These are phyloP conservation scores for Camelina hispida DNA, from an alignment of 345 rosid species.

Conservation along the genomic window DNA sequence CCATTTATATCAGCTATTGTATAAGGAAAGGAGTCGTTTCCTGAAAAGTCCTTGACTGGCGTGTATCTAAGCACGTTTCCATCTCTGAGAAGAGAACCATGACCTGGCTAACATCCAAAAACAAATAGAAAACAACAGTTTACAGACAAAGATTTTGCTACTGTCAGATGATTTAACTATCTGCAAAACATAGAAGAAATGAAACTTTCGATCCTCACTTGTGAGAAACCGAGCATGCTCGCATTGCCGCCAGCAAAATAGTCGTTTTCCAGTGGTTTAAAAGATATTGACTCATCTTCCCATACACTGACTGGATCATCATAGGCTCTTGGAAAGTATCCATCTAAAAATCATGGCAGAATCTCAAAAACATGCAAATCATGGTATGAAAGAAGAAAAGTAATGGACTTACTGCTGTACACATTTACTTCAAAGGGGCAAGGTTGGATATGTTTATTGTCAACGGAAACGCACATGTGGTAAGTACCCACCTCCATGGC, in stretches of 20 bases:
- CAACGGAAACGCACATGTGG: constrained; percentile 61
- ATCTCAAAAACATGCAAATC: constrained; percentile 8
- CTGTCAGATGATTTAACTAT: background rate
- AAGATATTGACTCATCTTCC: constrained; percentile 91
- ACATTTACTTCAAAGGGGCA: constrained; percentile 67
- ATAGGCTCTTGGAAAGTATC: constrained; percentile 83
- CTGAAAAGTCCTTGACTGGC: constrained; percentile 69
- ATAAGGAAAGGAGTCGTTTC: constrained; percentile 74
- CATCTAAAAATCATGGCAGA: constrained; percentile 56
- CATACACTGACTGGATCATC: constrained; percentile 65
- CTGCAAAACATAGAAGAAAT: constrained; percentile 13
- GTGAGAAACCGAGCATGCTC: constrained; percentile 63
- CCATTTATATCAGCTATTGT: constrained; percentile 70
- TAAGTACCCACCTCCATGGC: constrained; percentile 77
- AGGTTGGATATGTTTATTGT: constrained; percentile 51
- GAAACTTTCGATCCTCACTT: constrained; percentile 51
- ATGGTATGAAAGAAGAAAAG: constrained; percentile 14
- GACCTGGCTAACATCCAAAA: constrained; percentile 56
- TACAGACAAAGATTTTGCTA: background rate
- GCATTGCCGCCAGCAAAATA: constrained; percentile 67
- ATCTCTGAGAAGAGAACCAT: constrained; percentile 77
- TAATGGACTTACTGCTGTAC: constrained; percentile 61
- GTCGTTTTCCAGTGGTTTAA: constrained; percentile 76
- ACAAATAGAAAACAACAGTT: constrained; percentile 4
- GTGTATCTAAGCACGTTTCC: constrained; percentile 80